phyloP scores from a whole-genome alignment of 768 basidiomycete genomes.

The Leccinellum luteum region DNA sequence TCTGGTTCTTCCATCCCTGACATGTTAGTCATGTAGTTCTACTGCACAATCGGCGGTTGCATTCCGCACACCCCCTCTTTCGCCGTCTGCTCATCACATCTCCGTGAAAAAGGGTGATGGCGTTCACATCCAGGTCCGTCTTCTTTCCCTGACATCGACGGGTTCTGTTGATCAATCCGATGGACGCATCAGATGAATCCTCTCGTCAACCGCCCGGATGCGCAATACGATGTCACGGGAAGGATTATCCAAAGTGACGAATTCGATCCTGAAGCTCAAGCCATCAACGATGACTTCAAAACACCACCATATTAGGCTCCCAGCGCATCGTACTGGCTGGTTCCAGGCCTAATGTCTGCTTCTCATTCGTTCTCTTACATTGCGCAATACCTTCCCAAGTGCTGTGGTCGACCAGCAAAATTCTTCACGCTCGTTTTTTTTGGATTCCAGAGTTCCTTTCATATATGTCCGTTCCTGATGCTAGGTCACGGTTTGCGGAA shows the following conservation, averaged over 20 bases:
- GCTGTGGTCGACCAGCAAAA: neutral
- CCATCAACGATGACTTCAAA: slow-evolving; percentile 62
- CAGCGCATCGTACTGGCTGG: neutral
- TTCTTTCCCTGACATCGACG: neutral
- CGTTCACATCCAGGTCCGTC: slow-evolving; percentile 58
- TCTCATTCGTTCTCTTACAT: neutral
- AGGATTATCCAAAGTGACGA: slow-evolving; percentile 42
- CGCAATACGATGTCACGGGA: slow-evolving; percentile 59
- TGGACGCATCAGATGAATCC: slow-evolving; percentile 61
- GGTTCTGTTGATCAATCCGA: slow-evolving; percentile 3
- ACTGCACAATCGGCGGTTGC: slow-evolving; percentile 53
- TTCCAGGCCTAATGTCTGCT: neutral
- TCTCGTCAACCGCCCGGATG: slow-evolving; percentile 46
- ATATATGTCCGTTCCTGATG: neutral
- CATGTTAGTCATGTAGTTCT: slow-evolving; percentile 30
- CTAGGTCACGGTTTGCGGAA: neutral
- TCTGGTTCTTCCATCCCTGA: slow-evolving; percentile 24
- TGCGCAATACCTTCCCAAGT: neutral
- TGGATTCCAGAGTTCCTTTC: neutral
- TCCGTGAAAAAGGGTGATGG: slow-evolving; percentile 43
- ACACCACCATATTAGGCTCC: slow-evolving; percentile 42
- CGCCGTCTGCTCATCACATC: slow-evolving; percentile 24
- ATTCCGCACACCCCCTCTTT: slow-evolving; percentile 46
- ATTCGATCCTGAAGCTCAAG: slow-evolving; percentile 60
- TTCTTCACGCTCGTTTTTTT: neutral